Conservation (phyloP, 139 green algal species). For the Volvox africanus region DNA sequence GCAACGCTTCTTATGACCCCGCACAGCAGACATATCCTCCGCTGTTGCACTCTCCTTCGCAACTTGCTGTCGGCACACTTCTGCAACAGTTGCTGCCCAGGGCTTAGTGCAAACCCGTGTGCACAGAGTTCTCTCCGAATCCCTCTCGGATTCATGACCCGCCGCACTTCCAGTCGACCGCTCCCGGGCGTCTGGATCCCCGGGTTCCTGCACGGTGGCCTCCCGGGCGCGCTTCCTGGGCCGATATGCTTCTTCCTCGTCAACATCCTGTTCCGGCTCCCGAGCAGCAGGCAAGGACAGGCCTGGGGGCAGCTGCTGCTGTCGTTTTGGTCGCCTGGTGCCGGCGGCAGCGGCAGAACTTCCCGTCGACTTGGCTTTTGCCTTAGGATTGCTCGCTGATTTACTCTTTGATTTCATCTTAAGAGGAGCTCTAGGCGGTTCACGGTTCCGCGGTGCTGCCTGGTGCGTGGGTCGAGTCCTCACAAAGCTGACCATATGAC, state of each 20-base stretch:
- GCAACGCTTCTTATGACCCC: not conserved
- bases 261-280: not conserved
- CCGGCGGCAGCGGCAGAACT: not conserved
- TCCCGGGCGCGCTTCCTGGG: not conserved
- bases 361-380: too few relatives aligned
- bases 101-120: too few relatives aligned
- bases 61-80: too few relatives aligned
- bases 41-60: not conserved
- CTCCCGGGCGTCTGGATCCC: not conserved
- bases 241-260: constrained; percentile 5
- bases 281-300: not conserved
- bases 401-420: too few relatives aligned
- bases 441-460: too few relatives aligned
- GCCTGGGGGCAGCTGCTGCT: not conserved
- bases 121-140: too few relatives aligned
- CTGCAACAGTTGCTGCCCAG: not conserved
- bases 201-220: not conserved
- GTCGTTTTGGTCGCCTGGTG: not conserved
- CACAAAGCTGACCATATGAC: too few relatives aligned
- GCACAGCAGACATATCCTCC: not conserved
- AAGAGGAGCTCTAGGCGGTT: too few relatives aligned
- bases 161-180: not conserved
- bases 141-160: not conserved
- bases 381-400: too few relatives aligned
- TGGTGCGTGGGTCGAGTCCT: too few relatives aligned